These are phyloP conservation scores for Eleusine indica DNA, from an alignment of 176 grass and related monocot species.

Conservation along the genomic window DNA sequence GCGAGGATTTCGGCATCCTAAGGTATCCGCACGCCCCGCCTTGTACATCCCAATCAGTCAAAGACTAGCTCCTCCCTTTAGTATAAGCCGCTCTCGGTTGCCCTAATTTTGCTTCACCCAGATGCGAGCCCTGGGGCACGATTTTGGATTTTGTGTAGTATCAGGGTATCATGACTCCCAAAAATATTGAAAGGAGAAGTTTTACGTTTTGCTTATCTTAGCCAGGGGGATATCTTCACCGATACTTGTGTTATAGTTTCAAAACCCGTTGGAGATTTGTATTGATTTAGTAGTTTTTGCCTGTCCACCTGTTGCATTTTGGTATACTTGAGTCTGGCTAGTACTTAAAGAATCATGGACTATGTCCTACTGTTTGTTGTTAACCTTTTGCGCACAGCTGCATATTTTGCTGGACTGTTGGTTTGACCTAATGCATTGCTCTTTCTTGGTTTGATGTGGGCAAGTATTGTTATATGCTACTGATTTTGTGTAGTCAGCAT, in stretches of 20 bases:
- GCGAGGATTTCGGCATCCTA: conserved; percentile 72
- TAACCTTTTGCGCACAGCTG: conserved; percentile 1
- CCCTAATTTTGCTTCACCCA: conserved; percentile 8
- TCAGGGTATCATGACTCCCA: neutral
- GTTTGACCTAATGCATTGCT: neutral
- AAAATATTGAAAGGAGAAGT: neutral
- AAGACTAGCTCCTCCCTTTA: neutral
- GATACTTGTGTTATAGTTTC: neutral
- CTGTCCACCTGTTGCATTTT: neutral
- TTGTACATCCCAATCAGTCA: neutral
- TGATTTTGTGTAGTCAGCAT: neutral
- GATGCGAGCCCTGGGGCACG: neutral
- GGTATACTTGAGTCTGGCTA: neutral
- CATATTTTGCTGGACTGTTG: neutral
- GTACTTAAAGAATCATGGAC: neutral
- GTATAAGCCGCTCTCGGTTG: neutral
- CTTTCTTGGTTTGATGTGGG: neutral
- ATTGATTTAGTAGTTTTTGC: neutral
- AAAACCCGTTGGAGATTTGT: neutral
- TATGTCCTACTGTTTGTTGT: neutral
- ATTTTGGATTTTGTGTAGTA: conserved; percentile 4
- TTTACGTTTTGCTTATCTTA: neutral
- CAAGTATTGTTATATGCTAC: neutral
- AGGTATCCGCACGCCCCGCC: conserved; percentile 39
- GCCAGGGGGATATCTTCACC: no score